phyloP scores from a whole-genome alignment of 768 basidiomycete genomes.

The Boletus vermiculosoides region DNA sequence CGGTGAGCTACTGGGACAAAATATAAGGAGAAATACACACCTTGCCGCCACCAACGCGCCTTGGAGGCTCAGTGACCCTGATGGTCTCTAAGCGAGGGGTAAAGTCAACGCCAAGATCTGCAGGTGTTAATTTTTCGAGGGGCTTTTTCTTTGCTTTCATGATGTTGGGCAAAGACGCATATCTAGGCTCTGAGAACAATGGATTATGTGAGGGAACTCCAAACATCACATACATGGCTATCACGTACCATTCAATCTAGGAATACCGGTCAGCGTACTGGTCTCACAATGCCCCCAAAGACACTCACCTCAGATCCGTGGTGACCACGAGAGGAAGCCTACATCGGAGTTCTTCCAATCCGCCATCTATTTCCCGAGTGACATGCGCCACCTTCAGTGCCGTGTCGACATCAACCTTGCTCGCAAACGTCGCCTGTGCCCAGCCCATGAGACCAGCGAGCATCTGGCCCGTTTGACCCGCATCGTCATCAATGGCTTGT shows the following conservation, averaged over 20 bases:
- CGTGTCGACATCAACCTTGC: constrained; percentile 73
- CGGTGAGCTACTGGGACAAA: neutral
- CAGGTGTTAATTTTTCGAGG: constrained; percentile 75
- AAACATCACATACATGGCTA: neutral
- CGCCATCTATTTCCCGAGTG: constrained; percentile 92
- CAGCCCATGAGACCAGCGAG: constrained; percentile 89
- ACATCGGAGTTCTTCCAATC: constrained; percentile 78
- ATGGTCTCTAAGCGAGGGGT: constrained; percentile 80
- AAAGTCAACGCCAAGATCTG: constrained; percentile 82
- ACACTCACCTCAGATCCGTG: constrained; percentile 82
- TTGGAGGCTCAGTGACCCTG: constrained; percentile 86
- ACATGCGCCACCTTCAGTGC: constrained; percentile 65
- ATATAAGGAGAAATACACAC: constrained; percentile 37
- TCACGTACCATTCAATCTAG: constrained; percentile 68
- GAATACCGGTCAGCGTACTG: neutral
- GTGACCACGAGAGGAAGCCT: constrained; percentile 84
- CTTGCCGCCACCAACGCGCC: constrained; percentile 89
- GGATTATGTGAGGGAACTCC: neutral
- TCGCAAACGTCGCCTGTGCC: constrained; percentile 95
- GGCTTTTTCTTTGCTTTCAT: constrained; percentile 99
- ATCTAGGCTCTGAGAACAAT: constrained; percentile 74
- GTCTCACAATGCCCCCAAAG: neutral
- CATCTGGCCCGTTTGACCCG: constrained; percentile 96
- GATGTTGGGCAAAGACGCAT: constrained; percentile 95
- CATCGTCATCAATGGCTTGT: constrained; percentile 97